A percentile compares a stretch with the other conserved stretches of the same genome.
phyloP scores from a whole-genome alignment of 192 early-diverging fungal species.

The Piromyces finnis region DNA sequence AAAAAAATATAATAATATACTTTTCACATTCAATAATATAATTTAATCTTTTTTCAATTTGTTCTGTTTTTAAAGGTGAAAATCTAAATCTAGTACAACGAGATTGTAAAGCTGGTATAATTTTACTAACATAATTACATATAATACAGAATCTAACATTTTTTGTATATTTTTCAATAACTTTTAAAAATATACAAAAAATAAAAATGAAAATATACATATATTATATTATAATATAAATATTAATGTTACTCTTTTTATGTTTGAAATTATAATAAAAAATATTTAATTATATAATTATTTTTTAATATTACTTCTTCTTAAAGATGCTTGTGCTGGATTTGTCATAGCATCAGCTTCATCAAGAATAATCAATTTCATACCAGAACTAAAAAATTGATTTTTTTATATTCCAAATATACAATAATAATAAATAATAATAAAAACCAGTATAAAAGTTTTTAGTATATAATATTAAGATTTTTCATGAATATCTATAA shows the following conservation, averaged over 20 bases:
- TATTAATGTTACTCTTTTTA: too few species aligned
- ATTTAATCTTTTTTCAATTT: conserved; percentile 62
- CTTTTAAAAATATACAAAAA: conserved; percentile 12
- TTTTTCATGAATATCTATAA: too few species aligned
- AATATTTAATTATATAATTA: too few species aligned
- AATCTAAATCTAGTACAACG: conserved; percentile 97
- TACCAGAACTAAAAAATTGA: conserved; percentile 52
- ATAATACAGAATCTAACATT: conserved; percentile 98
- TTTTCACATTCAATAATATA: conserved; percentile 47
- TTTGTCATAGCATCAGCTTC: conserved; percentile 96
- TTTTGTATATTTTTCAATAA: conserved; percentile 94
- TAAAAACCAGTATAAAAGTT: too few species aligned
- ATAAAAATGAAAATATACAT: background rate
- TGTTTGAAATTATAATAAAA: too few species aligned
- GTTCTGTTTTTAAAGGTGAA: conserved; percentile 57
- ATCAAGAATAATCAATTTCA: conserved; percentile 93
- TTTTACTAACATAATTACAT: conserved; percentile 95
- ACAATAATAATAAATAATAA: too few species aligned
- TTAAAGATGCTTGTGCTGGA: conserved; percentile 75
- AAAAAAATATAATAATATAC: conserved; percentile 10
- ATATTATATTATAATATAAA: too few species aligned
- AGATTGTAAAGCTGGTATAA: conserved; percentile 93
- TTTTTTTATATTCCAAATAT: too few species aligned
- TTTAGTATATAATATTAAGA: too few species aligned
- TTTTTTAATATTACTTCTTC: too few species aligned